These are phyloP conservation scores for Cryptosporidium baileyi DNA, from an alignment of 169 alveolate genomes.

Conservation along the genomic window DNA sequence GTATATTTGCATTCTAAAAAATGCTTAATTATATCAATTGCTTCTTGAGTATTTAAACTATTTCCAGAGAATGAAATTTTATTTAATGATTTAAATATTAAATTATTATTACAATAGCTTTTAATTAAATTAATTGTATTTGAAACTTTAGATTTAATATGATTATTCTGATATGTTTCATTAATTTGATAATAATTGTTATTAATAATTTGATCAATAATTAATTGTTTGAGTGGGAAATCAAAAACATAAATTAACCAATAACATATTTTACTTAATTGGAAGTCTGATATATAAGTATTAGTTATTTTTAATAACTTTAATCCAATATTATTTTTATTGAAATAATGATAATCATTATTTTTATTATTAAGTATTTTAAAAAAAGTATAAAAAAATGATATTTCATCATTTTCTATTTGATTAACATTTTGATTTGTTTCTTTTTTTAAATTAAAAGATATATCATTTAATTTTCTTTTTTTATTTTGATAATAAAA, in stretches of 20 bases:
- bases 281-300: not conserved
- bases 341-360: not conserved
- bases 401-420: no score
- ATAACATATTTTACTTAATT: not conserved
- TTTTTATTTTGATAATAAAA: not conserved
- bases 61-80: constrained; percentile 12
- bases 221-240: not conserved
- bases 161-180: not conserved
- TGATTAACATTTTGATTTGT: no score
- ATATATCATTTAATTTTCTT: not conserved
- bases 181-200: not conserved
- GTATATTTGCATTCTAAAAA: not conserved
- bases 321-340: not conserved
- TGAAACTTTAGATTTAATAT: not conserved
- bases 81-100: not conserved
- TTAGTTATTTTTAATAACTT: not conserved
- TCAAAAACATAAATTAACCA: not conserved
- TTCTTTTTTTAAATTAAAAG: no score
- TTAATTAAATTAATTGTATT: not conserved
- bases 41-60: not conserved
- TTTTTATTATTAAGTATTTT: not conserved
- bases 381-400: no score
- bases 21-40: not conserved
- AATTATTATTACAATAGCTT: no score
- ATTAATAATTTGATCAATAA: not conserved